Base-by-base conservation (phyloP, 2,329 filamentous ascomycete genomes). In the Beauveria varroae region DNA sequence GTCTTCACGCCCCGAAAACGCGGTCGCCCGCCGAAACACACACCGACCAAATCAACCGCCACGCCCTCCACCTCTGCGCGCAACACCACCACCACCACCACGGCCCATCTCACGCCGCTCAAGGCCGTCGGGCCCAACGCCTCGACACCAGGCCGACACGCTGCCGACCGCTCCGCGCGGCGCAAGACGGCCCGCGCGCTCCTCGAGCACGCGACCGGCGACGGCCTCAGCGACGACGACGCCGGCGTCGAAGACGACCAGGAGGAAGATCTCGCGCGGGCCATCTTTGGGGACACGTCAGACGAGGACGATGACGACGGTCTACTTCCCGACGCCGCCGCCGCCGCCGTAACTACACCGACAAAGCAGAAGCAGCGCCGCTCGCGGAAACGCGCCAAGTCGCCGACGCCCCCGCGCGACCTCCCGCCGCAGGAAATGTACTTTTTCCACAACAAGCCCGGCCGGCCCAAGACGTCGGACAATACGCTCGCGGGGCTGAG, bases 361-460 rank as follows among this genome's bases (percentile, higher is more conserved):
- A 77, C 76, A 61, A 72, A 77, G 2, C 78, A 77, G 59, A 85
- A 81, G 67, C 85, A 81, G 67, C 77, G 68, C 1, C 69, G 69
- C 10, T 62, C 65, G 1, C 69, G 66, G 18, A 67, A 67, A 56
- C 66, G 71, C 44, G 70, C 68, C 26, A 85, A 84, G 61, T 91
- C 89, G 7, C 89, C 90, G 1, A 92, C 89, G 5, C 91, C 91
- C 3, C 91, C 93, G 20, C 83, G 86, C 57, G 85, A 96, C 68
- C 81, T 98, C 2, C 90, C 93, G 5, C 81, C 93, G 0, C 91
- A 97, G 70, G 95, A 98, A 73, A 84, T 89, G 66, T 99, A 96
- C 77, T 98, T 99, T 73, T 90, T 88, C 70, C 91, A 98, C 70
- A 97, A 96, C 71, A 87, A 91, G 53, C 86, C 90, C 0, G 92